Base-by-base conservation (phyloP, 106 monocot species). In the Dioscorea zingiberensis region DNA sequence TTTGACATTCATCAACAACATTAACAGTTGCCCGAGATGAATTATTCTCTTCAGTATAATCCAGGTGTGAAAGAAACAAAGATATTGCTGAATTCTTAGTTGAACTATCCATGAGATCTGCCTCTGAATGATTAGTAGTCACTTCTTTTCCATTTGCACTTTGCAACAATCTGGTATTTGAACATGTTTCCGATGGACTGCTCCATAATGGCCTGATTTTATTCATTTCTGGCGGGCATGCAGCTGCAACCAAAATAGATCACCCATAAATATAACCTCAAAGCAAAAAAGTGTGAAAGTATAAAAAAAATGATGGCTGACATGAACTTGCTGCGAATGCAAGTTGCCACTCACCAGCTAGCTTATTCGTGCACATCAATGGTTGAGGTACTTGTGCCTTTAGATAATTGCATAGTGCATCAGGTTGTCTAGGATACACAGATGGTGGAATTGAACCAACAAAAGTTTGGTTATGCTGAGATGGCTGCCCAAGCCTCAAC, bases 401-500 rank as follows among this genome's bases (percentile, higher is more conserved):
- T 24, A 65, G 64, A 25, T 53, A 70, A 65, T 67, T 54, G 69
- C 57, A 32, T 18, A 48, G 46, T 54, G 46, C 25, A 46, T 58
- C 70, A 63, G 53, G 63, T 48, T 64, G 67, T 46, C 59, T 22
- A 27, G 32, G 60, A 55, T 70, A 47, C 45, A 63, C 23, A 72
- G 74, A 30, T 25, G 48, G 54, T 67, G 81, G 59, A 72, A 47
- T 58, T 59, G 67, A 67, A 53, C 24, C 54, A 29, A 59, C 38
- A 45, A 72, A 62, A 49, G 49, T 48, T 54, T 71, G 67, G 49
- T 48, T 75, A 55, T 74, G 64, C 57, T 81, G 82, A 66, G 85
- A 77, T 60, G 87, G 87, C 59, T 91, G 94, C 73, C 94, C 87
- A 38, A 94, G 87, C 60, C 83, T 83, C 73, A 94, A 66, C 76